Base-by-base conservation (phyloP, 306 rosid genomes). In the Citrullus amarus region DNA sequence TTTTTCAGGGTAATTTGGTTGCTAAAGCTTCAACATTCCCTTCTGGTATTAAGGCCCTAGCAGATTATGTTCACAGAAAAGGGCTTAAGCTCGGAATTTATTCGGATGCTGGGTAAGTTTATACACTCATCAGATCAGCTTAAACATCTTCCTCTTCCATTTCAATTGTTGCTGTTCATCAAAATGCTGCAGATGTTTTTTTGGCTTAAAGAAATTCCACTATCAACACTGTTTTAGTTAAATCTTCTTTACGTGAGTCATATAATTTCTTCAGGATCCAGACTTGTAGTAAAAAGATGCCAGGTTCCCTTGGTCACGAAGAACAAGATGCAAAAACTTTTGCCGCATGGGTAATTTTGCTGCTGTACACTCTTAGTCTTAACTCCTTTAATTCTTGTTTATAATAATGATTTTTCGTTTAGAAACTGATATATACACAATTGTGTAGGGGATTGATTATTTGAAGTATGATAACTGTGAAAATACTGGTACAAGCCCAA, bases 401-500 rank as follows among this genome's bases (percentile, higher is more conserved):
- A 65, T 38, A 6, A 20, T 12, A n/a, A 16, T 18, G 2, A 14
- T 11, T 41, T 68, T 43, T 46, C 3, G 3, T 14, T 70, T 15
- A 25, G 56, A 22, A 71, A 71, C 76, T 71, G 41, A 46, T 22
- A 46, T 71, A 7, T 22, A 46, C 2, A 46, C 12, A 44, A 22
- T 48, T 48, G 77, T 48, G 39, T 50, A 92, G 97, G 92, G 88
- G 43, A 48, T 92, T 73, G 97, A 92, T 78, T 92, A 86, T 85
- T 86, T 92, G 89, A 92, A 92, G 84, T 92, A 92, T 83, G 97
- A 90, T 70, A 92, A 92, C 50, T 90, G 97, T 85, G 50, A 82
- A 57, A 86, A 86, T 78, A 72, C 79, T 50, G 70, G 88, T 39
- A 75, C 86, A 77, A 85, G 84, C 66, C 96, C 97, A 25, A 87